Evolutionary conservation across 2,329 filamentous ascomycete species (phyloP), one percentile per base, ranked within the genome.

Genomic region (Chalaropsis thielavioides): DNA sequence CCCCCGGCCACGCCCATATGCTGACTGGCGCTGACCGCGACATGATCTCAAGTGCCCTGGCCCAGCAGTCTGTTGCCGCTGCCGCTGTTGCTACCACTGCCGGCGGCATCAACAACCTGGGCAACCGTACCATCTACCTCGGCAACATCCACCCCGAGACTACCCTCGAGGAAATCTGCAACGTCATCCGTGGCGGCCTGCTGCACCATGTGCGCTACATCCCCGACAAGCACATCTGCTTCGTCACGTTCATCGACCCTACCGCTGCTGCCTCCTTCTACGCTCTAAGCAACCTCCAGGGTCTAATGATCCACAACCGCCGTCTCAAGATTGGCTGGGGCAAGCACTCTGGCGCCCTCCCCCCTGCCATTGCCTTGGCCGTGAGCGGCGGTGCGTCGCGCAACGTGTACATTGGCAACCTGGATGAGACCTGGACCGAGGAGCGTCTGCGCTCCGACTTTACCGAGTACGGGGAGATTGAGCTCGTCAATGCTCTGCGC

Each of bases 221-320:
- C 71, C 94, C 94, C 6, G 94, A 99, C 79, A 99, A 99, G 83
- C 94, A 99, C 77, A 99, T 99, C 71, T 99, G 94, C 81, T 99
- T 99, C 73, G 94, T 99, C 66, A 99, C 94, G 1, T 99, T 99
- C 77, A 97, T 99, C 75, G 94, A 99, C 73, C 94, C 94, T 8
- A 99, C 94, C 27, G 95, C 94, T 2, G 94, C 94, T 27, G 94
- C 94, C 49, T 96, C 92, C 0, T 99, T 99, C 79, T 99, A 96
- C 72, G 94, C 94, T 51, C 80, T 99, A 67, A 96, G 92, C 82
- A 97, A 97, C 76, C 80, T 99, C 35, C 94, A 99, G 74, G 94
- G 94, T 27, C 79, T 99, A 69, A 99, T 99, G 94, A 99, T 99
- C 71, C 94, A 99, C 79, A 99, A 99, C 77, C 85, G 94, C 69